Base-by-base conservation (phyloP, 192 early-diverging fungal species). In the Diversispora eburnea region DNA sequence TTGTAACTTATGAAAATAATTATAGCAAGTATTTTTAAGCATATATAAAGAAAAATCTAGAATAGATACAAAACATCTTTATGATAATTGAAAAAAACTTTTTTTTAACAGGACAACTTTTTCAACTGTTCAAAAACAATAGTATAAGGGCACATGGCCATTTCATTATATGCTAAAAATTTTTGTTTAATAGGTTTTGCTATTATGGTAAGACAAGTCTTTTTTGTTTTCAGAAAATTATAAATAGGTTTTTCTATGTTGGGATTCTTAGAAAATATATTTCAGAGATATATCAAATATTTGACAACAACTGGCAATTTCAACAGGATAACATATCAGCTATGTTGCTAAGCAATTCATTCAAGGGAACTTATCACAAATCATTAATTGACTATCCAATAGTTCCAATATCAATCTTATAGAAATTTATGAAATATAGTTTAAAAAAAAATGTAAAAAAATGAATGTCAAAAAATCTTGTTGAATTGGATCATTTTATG, bases 171-270 rank as follows among this genome's bases (percentile, higher is more conserved):
- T 59, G 17, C 57, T 17, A 59, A 59, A 59, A 59, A 17, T 8
- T 8, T 6, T n/a, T 4, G 7, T 19, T n/a, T n/a, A 60, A 60
- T 33, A 17, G 57, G 17, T 59, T 60, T 60, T 60, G 58, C 33
- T 9, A 9, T 33, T 19, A 60, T 9, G 19, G 57, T 60, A 60
- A 64, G 42, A 64, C 62, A 6, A 41, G 62, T 42, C 62, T 64
- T 64, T 64, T 64, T 42, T 64, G 62, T 63, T 63, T 63, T 39
- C 61, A 39, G n/a, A 10, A 45, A 33, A 63, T 33, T 63, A 63
- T 63, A 33, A 46, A 25, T 5, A 22, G 12, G 10, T 22, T 17
- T 20, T 64, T 64, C 7, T 64, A 64, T n/a, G 62, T 64, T 46
- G 39, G 42, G 8, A 63, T 63, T 43, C 22, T 63, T 5, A 45